A percentile compares a stretch with the other conserved stretches of the same genome.
Evolutionary conservation across 345 rosid genomes (phyloP).

Genomic region (Brassica cretica): DNA sequence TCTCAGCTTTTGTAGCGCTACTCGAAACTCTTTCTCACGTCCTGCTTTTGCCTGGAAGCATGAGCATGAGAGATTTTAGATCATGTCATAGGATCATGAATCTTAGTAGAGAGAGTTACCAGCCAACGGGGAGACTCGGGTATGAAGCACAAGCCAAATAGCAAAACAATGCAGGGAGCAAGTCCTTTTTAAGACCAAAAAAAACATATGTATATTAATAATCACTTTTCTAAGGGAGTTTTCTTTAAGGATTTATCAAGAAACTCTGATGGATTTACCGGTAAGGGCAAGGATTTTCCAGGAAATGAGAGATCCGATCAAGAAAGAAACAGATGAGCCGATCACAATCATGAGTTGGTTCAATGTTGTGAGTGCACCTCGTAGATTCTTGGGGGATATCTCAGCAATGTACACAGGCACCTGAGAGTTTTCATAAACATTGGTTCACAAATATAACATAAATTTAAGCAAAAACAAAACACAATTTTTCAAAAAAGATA

Average conservation of each 20-base stretch:
- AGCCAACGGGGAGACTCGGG: slow-evolving; percentile 98
- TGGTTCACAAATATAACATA: neutral
- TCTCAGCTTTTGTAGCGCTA: slow-evolving; percentile 61
- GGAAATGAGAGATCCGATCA: slow-evolving; percentile 62
- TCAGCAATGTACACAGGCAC: slow-evolving; percentile 88
- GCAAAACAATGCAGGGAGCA: slow-evolving; percentile 67
- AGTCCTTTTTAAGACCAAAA: slow-evolving; percentile 51
- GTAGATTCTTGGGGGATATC: slow-evolving; percentile 85
- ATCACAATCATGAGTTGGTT: slow-evolving; percentile 83
- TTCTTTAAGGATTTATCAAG: neutral
- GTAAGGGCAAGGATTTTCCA: slow-evolving; percentile 85
- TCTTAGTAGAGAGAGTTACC: slow-evolving; percentile 43
- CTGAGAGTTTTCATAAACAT: slow-evolving; percentile 36
- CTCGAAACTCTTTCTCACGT: slow-evolving; percentile 58
- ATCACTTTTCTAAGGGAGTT: neutral
- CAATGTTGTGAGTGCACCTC: slow-evolving; percentile 85
- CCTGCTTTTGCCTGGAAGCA: slow-evolving; percentile 72
- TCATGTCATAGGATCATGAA: neutral
- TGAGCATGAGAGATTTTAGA: neutral
- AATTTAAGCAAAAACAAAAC: neutral
- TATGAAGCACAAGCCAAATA: slow-evolving; percentile 65
- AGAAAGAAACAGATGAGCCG: slow-evolving; percentile 66
- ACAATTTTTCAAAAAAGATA: neutral
- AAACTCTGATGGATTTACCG: slow-evolving; percentile 44
- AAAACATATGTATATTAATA: slow-evolving; percentile 23